These are phyloP conservation scores for Spathaspora passalidarum DNA, from an alignment of 805 yeast species.

Conservation along the genomic window DNA sequence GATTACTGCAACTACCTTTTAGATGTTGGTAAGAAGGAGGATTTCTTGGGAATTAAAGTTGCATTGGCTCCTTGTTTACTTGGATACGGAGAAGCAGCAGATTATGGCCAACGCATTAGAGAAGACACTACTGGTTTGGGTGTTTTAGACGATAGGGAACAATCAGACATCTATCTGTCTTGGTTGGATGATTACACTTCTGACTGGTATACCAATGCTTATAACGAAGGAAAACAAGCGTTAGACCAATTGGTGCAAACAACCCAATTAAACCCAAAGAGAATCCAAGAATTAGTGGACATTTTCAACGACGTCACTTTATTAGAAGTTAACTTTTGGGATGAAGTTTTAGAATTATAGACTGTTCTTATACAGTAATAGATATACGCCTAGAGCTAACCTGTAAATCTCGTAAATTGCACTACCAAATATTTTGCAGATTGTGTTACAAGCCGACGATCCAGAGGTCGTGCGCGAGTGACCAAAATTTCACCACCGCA, in stretches of 20 bases:
- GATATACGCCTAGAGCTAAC: too few species aligned
- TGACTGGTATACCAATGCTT: conserved; percentile 55
- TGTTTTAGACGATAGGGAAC: conserved; percentile 14
- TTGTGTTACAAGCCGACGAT: too few species aligned
- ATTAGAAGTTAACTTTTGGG: conserved; percentile 72
- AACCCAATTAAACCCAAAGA: conserved; percentile 34
- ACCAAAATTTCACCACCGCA: background rate
- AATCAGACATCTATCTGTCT: conserved; percentile 31
- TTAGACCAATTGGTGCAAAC: conserved; percentile 42
- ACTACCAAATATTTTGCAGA: too few species aligned
- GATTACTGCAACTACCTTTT: conserved; percentile 61
- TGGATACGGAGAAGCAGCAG: conserved; percentile 65
- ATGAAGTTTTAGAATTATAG: conserved; percentile 30
- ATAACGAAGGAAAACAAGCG: conserved; percentile 45
- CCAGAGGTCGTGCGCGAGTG: background rate
- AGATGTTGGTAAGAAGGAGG: conserved; percentile 49
- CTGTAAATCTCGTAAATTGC: background rate
- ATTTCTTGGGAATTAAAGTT: conserved; percentile 62
- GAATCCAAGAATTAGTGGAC: conserved; percentile 49
- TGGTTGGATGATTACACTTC: conserved; percentile 67
- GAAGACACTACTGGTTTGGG: conserved; percentile 19
- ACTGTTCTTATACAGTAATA: too few species aligned
- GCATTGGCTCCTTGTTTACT: conserved; percentile 75
- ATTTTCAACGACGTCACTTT: conserved; percentile 58
- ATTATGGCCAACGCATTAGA: conserved; percentile 23